phyloP scores from a whole-genome alignment of 108 stramenopile genomes.

The Cyclotella distinguenda region DNA sequence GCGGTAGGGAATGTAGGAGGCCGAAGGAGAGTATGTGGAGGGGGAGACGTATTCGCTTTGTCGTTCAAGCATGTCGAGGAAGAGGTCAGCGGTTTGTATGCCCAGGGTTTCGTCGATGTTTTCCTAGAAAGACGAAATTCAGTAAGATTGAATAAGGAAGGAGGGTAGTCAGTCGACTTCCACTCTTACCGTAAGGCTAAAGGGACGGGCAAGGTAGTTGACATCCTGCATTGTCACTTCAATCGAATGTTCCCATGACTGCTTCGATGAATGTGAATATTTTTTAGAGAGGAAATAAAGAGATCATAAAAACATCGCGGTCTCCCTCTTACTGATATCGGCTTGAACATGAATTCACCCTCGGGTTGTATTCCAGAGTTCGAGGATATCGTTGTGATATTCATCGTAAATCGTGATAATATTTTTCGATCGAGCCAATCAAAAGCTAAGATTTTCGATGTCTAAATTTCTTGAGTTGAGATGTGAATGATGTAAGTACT shows the following conservation, averaged over 20 bases:
- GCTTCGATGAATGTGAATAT: neutral
- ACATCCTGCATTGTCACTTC: slow-evolving; percentile 8
- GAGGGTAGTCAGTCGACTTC: neutral
- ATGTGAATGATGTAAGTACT: neutral
- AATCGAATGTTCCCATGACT: slow-evolving; percentile 15
- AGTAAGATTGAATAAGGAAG: slow-evolving; percentile 2
- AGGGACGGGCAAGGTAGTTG: slow-evolving; percentile 33
- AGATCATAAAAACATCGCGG: neutral
- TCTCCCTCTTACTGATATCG: slow-evolving; percentile 10
- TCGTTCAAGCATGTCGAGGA: slow-evolving; percentile 72
- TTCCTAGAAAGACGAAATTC: slow-evolving; percentile 27
- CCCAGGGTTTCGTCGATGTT: slow-evolving; percentile 67
- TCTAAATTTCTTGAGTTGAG: neutral
- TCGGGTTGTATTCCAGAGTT: slow-evolving; percentile 3
- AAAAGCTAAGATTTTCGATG: neutral
- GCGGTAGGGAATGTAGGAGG: slow-evolving; percentile 84
- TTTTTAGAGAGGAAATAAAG: neutral
- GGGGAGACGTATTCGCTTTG: slow-evolving; percentile 83
- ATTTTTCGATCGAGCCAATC: neutral
- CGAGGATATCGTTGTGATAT: neutral
- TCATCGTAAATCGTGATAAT: neutral
- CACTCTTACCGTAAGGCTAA: slow-evolving; percentile 64
- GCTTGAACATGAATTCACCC: slow-evolving; percentile 63
- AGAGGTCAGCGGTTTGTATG: slow-evolving; percentile 73
- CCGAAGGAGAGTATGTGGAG: slow-evolving; percentile 56